A percentile compares a stretch with the other conserved stretches of the same genome.
Conservation (phyloP, 495 filamentous ascomycete species). For the Cudoniella acicularis region DNA sequence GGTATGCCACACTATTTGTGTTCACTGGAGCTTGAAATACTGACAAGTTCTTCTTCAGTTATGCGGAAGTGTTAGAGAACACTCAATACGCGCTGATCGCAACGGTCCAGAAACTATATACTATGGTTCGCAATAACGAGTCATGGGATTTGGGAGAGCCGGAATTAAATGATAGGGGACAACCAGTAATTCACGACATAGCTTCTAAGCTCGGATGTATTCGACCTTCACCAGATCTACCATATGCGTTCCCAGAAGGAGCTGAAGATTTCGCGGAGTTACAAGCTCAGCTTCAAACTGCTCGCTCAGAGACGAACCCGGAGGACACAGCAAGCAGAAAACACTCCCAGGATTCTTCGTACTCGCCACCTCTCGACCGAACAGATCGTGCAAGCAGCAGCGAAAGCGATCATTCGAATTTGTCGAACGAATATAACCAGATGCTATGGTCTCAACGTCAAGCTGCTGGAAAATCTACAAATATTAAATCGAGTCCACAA, state of each 20-base stretch:
- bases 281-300: conserved; percentile 32
- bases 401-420: conserved; percentile 48
- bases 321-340: conserved; percentile 25
- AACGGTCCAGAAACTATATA: conserved; percentile 55
- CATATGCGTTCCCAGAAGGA: conserved; percentile 51
- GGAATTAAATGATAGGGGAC: conserved; percentile 51
- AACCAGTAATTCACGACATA: conserved; percentile 54
- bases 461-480: background rate
- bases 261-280: conserved; percentile 45
- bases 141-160: conserved; percentile 53
- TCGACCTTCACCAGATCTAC: conserved; percentile 52
- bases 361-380: conserved; percentile 24
- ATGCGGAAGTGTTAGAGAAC: conserved; percentile 56
- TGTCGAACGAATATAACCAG: conserved; percentile 44
- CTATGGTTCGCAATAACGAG: conserved; percentile 52
- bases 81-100: conserved; percentile 53
- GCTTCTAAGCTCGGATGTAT: conserved; percentile 54
- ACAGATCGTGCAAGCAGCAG: conserved; percentile 49
- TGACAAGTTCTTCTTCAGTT: conserved; percentile 31
- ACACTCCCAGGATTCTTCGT: conserved; percentile 18
- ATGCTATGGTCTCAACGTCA: conserved; percentile 13
- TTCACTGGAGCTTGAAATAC: conserved; percentile 3
- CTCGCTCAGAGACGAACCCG: conserved; percentile 33
- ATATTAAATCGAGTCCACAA: background rate
- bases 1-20: conserved; percentile 18